phyloP scores from a whole-genome alignment of 2,329 filamentous ascomycete species.

The Colletotrichum tabaci region DNA sequence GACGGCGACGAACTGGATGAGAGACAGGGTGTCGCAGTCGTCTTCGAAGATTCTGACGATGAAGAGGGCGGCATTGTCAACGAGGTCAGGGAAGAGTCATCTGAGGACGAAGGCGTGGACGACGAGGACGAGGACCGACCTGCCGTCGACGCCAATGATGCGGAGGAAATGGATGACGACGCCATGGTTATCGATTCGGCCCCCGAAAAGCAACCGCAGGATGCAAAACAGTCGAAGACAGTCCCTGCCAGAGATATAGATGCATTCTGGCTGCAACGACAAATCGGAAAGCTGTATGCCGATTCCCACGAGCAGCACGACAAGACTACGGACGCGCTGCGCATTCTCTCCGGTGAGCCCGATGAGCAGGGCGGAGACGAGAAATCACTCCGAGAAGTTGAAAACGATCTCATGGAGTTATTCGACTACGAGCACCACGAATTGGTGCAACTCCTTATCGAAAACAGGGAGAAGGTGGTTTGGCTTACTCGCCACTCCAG shows the following conservation, averaged over 20 bases:
- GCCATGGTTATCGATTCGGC: constrained; percentile 88
- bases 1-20: constrained; percentile 89
- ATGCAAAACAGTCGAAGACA: constrained; percentile 69
- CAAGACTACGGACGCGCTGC: constrained; percentile 88
- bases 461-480: constrained; percentile 93
- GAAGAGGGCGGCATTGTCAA: constrained; percentile 85
- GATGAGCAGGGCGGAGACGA: constrained; percentile 82
- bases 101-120: constrained; percentile 82
- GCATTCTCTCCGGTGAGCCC: constrained; percentile 83
- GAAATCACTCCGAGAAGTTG: constrained; percentile 90
- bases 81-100: constrained; percentile 90
- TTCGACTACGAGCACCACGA: constrained; percentile 98
- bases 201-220: constrained; percentile 60
- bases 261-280: constrained; percentile 95
- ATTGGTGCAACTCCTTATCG: constrained; percentile 89
- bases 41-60: constrained; percentile 93
- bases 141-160: constrained; percentile 64
- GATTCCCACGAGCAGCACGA: constrained; percentile 95
- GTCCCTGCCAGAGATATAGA: constrained; percentile 93
- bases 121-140: constrained; percentile 73
- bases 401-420: constrained; percentile 98
- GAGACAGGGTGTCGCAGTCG: constrained; percentile 95
- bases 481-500: constrained; percentile 93
- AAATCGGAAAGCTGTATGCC: constrained; percentile 89
- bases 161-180: constrained; percentile 64